phyloP scores from a whole-genome alignment of 139 green algal species.

The Trebouxia sp. region DNA sequence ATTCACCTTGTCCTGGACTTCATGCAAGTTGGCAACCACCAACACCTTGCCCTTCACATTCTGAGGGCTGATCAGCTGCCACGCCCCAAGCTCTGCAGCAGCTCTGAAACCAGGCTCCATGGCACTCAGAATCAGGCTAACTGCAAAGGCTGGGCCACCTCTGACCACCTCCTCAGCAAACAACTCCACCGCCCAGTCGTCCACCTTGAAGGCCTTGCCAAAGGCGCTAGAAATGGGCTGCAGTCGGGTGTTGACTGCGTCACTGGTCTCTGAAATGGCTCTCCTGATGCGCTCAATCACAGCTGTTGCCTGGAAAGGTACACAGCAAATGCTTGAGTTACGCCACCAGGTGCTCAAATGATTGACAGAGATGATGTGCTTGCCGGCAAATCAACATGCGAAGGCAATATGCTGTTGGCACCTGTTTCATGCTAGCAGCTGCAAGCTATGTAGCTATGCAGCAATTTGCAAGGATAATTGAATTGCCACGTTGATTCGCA shows the following conservation, averaged over 20 bases:
- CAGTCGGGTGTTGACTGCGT: slow-evolving; percentile 64
- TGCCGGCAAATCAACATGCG: not conserved
- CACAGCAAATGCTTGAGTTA: not conserved
- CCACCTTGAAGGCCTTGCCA: slow-evolving; percentile 75
- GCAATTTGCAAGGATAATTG: too few species aligned
- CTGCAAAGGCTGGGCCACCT: slow-evolving; percentile 90
- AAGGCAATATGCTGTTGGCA: not conserved
- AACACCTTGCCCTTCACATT: slow-evolving; percentile 69
- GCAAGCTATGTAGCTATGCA: not conserved
- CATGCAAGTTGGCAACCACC: slow-evolving; percentile 71
- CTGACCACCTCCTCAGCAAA: slow-evolving; percentile 70
- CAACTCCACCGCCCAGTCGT: slow-evolving; percentile 70
- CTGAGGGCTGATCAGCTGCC: slow-evolving; percentile 88
- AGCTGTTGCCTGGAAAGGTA: slow-evolving; percentile 75
- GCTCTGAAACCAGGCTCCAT: slow-evolving; percentile 80
- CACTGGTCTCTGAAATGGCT: slow-evolving; percentile 67
- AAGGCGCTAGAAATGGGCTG: slow-evolving; percentile 54
- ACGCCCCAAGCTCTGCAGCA: slow-evolving; percentile 86
- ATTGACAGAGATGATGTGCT: not conserved
- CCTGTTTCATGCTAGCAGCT: not conserved
- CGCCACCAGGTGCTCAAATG: not conserved
- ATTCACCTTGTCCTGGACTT: slow-evolving; percentile 84
- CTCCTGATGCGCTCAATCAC: slow-evolving; percentile 87
- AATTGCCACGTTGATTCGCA: too few species aligned
- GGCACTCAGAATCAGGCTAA: slow-evolving; percentile 76